phyloP scores from a whole-genome alignment of 768 basidiomycete genomes.

The Chalciporus pseudorubinellus region DNA sequence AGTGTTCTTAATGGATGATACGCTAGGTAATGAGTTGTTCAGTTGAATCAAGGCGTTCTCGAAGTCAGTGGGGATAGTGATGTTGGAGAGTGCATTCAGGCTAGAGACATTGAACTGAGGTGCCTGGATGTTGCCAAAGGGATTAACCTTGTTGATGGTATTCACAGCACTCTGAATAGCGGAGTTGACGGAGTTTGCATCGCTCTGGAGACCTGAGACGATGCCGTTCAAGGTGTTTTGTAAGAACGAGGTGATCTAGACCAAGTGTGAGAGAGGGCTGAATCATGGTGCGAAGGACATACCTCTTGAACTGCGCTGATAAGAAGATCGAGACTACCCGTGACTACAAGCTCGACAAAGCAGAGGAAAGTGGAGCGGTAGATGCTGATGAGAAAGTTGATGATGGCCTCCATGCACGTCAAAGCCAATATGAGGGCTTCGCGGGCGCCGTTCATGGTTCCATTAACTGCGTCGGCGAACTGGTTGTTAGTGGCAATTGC shows the following conservation, averaged over 20 bases:
- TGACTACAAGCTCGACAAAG: conserved; percentile 85
- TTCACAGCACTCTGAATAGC: conserved; percentile 62
- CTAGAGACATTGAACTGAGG: conserved; percentile 77
- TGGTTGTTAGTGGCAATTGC: conserved; percentile 81
- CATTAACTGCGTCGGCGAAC: conserved; percentile 76
- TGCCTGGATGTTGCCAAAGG: conserved; percentile 62
- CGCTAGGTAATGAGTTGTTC: conserved; percentile 77
- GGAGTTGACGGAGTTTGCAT: conserved; percentile 65
- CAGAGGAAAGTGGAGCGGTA: conserved; percentile 94
- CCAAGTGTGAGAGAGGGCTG: conserved; percentile 8
- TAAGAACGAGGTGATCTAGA: conserved; percentile 71
- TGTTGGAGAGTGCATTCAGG: conserved; percentile 69
- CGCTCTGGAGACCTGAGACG: conserved; percentile 69
- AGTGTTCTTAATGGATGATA: conserved; percentile 68
- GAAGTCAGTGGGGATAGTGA: conserved; percentile 78
- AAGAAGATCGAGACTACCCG: conserved; percentile 74
- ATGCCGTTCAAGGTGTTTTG: conserved; percentile 55
- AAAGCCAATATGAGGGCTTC: conserved; percentile 69
- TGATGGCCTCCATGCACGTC: conserved; percentile 81
- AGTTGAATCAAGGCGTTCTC: conserved; percentile 69
- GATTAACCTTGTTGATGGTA: conserved; percentile 73
- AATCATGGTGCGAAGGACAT: conserved; percentile 22
- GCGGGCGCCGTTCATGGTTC: conserved; percentile 72
- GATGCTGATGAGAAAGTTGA: conserved; percentile 88
- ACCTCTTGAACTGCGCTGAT: conserved; percentile 86